These are phyloP conservation scores for Collybiopsis confluens DNA, from an alignment of 768 basidiomycete species.

Conservation along the genomic window DNA sequence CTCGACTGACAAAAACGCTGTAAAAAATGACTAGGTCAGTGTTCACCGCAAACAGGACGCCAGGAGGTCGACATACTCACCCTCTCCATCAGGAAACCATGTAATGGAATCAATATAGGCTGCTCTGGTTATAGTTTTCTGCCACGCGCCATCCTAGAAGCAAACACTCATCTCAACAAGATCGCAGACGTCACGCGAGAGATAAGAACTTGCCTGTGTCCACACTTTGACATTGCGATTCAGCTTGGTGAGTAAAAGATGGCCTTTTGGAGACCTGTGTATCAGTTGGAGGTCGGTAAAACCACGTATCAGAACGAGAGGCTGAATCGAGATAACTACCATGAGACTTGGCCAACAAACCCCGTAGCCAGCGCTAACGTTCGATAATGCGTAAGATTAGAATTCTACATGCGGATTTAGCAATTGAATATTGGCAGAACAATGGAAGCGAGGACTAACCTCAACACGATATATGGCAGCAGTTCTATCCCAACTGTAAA, in stretches of 20 bases:
- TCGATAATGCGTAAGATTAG: slow-evolving; percentile 55
- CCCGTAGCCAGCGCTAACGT: slow-evolving; percentile 63
- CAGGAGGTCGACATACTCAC: slow-evolving; percentile 25
- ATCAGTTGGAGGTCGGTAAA: background rate
- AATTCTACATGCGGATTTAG: slow-evolving; percentile 38
- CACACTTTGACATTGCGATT: slow-evolving; percentile 65
- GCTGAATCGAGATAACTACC: slow-evolving; percentile 40
- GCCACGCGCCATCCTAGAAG: slow-evolving; percentile 62
- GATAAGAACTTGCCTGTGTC: slow-evolving; percentile 48
- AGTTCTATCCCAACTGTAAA: slow-evolving; percentile 63
- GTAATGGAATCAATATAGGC: slow-evolving; percentile 56
- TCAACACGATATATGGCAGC: slow-evolving; percentile 63
- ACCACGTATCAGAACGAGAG: too few relatives aligned
- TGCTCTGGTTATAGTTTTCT: slow-evolving; percentile 56
- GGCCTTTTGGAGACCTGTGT: slow-evolving; percentile 60
- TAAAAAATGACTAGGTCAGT: background rate
- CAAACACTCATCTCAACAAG: too few relatives aligned
- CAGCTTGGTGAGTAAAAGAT: slow-evolving; percentile 60
- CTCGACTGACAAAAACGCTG: slow-evolving; percentile 72
- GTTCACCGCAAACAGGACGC: background rate
- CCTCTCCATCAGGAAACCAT: slow-evolving; percentile 64
- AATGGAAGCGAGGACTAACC: slow-evolving; percentile 30
- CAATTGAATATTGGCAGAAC: background rate
- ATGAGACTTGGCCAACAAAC: slow-evolving; percentile 76
- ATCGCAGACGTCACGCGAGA: too few relatives aligned